These are phyloP conservation scores for Nicotiana paniculata DNA, from an alignment of 257 asterid species.

Conservation along the genomic window DNA sequence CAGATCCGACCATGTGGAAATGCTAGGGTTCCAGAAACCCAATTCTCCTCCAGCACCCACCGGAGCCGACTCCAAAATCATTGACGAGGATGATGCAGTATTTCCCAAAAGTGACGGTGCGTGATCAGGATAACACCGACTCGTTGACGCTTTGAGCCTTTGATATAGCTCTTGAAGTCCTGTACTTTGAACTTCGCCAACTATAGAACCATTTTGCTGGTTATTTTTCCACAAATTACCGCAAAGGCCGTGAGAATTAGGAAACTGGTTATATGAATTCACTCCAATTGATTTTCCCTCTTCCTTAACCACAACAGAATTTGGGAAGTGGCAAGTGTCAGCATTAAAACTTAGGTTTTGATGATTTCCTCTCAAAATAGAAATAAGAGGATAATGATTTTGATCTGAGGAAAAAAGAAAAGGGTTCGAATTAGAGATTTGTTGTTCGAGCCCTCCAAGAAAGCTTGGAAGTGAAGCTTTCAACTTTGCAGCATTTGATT, in stretches of 20 bases:
- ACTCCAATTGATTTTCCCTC: constrained; percentile 33
- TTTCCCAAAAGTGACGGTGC: constrained; percentile 31
- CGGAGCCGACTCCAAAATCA: constrained; percentile 62
- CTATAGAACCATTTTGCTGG: constrained; percentile 17
- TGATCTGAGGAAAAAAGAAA: constrained; percentile 41
- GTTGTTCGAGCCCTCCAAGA: constrained; percentile 30
- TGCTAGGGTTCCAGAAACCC: constrained; percentile 46
- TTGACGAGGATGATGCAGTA: constrained; percentile 31
- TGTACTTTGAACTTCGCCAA: constrained; percentile 34
- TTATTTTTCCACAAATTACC: constrained; percentile 30
- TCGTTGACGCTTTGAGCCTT: constrained; percentile 40
- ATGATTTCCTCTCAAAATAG: background rate
- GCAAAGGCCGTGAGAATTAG: constrained; percentile 17
- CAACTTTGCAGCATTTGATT: constrained; percentile 36
- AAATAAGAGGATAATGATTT: constrained; percentile 15
- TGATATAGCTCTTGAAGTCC: constrained; percentile 65
- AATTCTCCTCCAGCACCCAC: constrained; percentile 37
- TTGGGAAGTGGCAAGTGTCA: background rate
- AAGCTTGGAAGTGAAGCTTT: constrained; percentile 23
- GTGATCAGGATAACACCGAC: constrained; percentile 27
- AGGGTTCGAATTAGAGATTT: constrained; percentile 28
- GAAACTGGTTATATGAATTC: constrained; percentile 24
- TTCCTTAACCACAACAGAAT: constrained; percentile 24
- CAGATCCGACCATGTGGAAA: constrained; percentile 49
- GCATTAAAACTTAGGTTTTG: background rate